phyloP scores from a whole-genome alignment of 257 asterid genomes.

The Ballota nigra region DNA sequence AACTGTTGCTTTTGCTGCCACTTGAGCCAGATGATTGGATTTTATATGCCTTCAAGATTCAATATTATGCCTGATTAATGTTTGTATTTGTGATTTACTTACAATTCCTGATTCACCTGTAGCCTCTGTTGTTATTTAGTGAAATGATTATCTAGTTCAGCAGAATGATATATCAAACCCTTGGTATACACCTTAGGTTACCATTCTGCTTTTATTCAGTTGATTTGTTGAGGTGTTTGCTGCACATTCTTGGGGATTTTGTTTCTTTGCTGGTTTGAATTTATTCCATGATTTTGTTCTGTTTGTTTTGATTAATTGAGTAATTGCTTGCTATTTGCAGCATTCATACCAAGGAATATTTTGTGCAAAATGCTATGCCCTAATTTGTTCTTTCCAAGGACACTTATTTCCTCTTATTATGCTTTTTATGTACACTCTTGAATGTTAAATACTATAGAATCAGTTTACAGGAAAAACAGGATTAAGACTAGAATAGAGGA shows the following conservation, averaged over 20 bases:
- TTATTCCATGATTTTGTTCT: neutral
- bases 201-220: constrained; percentile 44
- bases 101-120: neutral
- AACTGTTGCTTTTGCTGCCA: neutral
- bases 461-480: too few relatives aligned
- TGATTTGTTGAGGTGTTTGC: neutral
- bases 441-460: too few relatives aligned
- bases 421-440: too few relatives aligned
- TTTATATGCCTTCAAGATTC: neutral
- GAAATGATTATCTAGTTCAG: constrained; percentile 3
- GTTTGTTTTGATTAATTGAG: neutral
- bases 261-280: neutral
- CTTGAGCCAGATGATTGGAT: neutral
- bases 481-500: too few relatives aligned
- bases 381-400: too few relatives aligned
- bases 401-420: too few relatives aligned
- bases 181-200: constrained; percentile 44
- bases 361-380: too few relatives aligned
- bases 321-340: neutral
- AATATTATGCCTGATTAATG: neutral
- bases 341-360: too few relatives aligned
- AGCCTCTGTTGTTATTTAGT: neutral
- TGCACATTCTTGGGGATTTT: neutral
- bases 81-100: neutral
- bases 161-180: neutral